A percentile compares a stretch with the other conserved stretches of the same genome.
phyloP scores from a whole-genome alignment of 2,329 filamentous ascomycete genomes.

The Sporothrix dimorphospora region DNA sequence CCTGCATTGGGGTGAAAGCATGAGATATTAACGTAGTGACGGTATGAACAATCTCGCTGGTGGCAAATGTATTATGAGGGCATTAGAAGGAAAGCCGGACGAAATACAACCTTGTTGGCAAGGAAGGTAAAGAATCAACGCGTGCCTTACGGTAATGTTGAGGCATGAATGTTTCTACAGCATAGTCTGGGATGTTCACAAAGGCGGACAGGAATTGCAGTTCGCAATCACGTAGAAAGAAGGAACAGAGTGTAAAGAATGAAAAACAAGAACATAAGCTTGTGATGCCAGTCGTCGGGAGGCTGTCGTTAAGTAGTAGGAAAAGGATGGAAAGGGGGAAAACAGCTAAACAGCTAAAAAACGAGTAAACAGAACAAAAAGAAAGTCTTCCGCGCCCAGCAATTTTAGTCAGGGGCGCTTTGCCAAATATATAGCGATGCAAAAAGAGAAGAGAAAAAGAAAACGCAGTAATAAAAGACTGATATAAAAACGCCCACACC shows the following conservation, averaged over 20 bases:
- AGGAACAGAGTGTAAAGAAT: background rate
- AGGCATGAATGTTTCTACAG: no score
- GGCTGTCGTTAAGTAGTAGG: slow-evolving; percentile 9
- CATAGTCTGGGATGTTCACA: no score
- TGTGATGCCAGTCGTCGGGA: slow-evolving; percentile 2
- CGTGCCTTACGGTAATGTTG: no score
- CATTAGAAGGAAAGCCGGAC: no score
- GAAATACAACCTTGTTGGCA: no score
- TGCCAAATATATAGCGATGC: background rate
- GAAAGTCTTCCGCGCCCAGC: slow-evolving; percentile 15
- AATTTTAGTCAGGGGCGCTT: background rate
- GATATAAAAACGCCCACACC: background rate
- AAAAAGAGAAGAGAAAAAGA: background rate
- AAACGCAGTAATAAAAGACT: background rate
- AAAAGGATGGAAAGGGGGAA: background rate
- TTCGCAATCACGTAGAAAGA: background rate
- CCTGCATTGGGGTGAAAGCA: no score
- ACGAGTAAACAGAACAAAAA: background rate
- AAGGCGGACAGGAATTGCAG: no score
- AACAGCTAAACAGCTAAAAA: no score
- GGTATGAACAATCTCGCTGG: no score
- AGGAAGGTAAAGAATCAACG: no score
- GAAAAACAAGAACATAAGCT: background rate
- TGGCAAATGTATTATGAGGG: no score
- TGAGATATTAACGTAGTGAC: no score